Evolutionary conservation across 148 eudicot genomes (phyloP).

Genomic region (Selenicereus undatus): DNA sequence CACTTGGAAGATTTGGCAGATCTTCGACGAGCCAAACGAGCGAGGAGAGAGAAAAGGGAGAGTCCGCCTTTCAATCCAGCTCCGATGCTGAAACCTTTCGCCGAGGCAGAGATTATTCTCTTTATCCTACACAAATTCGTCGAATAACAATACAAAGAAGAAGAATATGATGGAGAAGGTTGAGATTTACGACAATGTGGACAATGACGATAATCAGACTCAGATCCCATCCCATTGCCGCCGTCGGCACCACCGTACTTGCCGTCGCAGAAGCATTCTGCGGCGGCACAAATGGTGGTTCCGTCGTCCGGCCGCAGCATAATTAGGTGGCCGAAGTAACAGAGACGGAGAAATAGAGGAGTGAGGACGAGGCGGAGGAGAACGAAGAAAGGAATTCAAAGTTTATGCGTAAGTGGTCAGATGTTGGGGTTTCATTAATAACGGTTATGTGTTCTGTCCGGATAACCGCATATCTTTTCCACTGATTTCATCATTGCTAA

Average conservation of each 20-base stretch:
- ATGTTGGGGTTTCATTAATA: background rate
- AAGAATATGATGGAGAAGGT: conserved; percentile 46
- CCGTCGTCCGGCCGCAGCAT: conserved; percentile 16
- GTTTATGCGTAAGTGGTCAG: background rate
- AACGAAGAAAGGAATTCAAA: background rate
- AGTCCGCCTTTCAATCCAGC: conserved; percentile 95
- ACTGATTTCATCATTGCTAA: background rate
- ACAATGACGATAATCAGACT: conserved; percentile 21
- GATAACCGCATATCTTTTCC: background rate
- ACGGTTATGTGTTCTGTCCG: conserved; percentile 6
- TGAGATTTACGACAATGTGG: conserved; percentile 40
- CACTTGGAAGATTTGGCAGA: conserved; percentile 41
- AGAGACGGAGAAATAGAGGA: too few relatives aligned
- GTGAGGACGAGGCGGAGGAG: background rate
- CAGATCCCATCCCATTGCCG: background rate
- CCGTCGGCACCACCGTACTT: background rate
- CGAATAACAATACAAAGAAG: conserved; percentile 38
- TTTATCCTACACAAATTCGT: conserved; percentile 49
- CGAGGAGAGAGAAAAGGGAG: conserved; percentile 70
- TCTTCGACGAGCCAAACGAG: conserved; percentile 70
- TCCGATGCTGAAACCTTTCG: conserved; percentile 82
- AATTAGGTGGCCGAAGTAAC: background rate
- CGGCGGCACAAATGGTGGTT: background rate
- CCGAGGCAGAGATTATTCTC: conserved; percentile 53
- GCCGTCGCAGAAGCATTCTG: background rate